Evolutionary conservation across 2,329 filamentous ascomycete genomes (phyloP).

Genomic region (Fusarium euwallaceae): DNA sequence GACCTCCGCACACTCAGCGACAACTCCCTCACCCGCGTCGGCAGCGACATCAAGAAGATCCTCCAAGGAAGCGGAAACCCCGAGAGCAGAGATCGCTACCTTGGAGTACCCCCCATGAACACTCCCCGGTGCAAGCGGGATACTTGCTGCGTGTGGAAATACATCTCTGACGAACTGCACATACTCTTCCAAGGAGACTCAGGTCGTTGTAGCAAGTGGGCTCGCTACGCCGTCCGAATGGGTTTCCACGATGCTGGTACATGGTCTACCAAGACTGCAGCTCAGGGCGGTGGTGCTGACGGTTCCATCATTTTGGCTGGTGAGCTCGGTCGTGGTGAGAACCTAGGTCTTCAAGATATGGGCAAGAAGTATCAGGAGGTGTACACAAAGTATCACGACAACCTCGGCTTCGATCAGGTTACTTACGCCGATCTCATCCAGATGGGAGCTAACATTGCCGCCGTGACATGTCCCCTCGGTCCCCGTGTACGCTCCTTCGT

Average conservation of each 20-base stretch:
- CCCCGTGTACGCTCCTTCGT: slow-evolving; percentile 65
- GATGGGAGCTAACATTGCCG: slow-evolving; percentile 64
- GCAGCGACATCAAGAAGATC: slow-evolving; percentile 55
- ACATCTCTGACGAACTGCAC: slow-evolving; percentile 57
- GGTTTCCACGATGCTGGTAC: slow-evolving; percentile 63
- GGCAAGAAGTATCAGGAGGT: slow-evolving; percentile 55
- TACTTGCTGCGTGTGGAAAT: slow-evolving; percentile 61
- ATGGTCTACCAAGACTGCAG: slow-evolving; percentile 55
- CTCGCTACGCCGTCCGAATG: slow-evolving; percentile 60
- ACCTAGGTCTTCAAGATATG: slow-evolving; percentile 62
- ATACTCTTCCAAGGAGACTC: slow-evolving; percentile 52
- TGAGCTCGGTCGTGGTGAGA: slow-evolving; percentile 57
- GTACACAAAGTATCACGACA: slow-evolving; percentile 55
- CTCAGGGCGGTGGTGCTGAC: slow-evolving; percentile 59
- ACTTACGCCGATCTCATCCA: slow-evolving; percentile 68
- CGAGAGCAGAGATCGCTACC: slow-evolving; percentile 43
- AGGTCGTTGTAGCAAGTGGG: slow-evolving; percentile 58
- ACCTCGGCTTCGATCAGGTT: slow-evolving; percentile 54
- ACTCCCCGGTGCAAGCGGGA: slow-evolving; percentile 51
- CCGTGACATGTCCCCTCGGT: slow-evolving; percentile 59
- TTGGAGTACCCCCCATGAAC: slow-evolving; percentile 42
- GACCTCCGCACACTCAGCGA: slow-evolving; percentile 53
- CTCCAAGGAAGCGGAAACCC: slow-evolving; percentile 49
- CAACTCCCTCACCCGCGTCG: slow-evolving; percentile 51
- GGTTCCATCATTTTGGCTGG: slow-evolving; percentile 58